Evolutionary conservation across 202 grass and related monocot species (phyloP), one percentile per base, ranked within the genome.

Genomic region (Setaria viridis): DNA sequence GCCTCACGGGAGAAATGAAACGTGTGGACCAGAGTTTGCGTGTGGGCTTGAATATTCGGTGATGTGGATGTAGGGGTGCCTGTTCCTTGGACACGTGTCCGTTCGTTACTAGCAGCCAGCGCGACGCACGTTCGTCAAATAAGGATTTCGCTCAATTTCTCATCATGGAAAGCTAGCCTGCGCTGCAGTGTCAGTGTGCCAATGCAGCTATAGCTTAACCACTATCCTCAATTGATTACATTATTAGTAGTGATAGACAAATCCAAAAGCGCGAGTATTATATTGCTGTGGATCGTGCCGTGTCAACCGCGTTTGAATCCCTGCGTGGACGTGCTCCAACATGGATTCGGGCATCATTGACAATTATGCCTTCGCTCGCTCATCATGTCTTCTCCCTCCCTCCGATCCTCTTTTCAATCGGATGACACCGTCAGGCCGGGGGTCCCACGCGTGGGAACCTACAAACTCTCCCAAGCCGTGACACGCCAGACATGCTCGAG

Each of bases 281-380:
- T 72, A 30, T 45, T 11, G 51, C 11, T 76, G 20, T 20, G 46
- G 49, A 67, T 43, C 17, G 21, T 42, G 72, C 43, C 10, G 19
- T 41, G 67, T 80, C 80, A 79, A 68, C 74, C 51, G 9, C 19
- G 74, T 87, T 90, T 83, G 84, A 90, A 87, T 74, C 43, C 6
- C 80, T 5, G 71, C 19, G 13, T 47, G 73, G 14, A 46, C 65
- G 50, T 60, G 29, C 8, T 46, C 43, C 43, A 9, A 46, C 8
- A 63, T 16, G 74, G 70, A 76, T 77, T 47, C 30, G 39, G 30
- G 63, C 46, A 81, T 71, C 56, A 76, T 76, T 76, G 81, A 87
- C 85, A 60, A 80, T 77, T 72, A 66, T 9, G 55, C 80, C 70
- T 57, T 9, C 2, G 63, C 20, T 9, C 2, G 63, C 20, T 1